Base-by-base conservation (phyloP, 148 eudicot species). In the Rhododendron ovatum region DNA sequence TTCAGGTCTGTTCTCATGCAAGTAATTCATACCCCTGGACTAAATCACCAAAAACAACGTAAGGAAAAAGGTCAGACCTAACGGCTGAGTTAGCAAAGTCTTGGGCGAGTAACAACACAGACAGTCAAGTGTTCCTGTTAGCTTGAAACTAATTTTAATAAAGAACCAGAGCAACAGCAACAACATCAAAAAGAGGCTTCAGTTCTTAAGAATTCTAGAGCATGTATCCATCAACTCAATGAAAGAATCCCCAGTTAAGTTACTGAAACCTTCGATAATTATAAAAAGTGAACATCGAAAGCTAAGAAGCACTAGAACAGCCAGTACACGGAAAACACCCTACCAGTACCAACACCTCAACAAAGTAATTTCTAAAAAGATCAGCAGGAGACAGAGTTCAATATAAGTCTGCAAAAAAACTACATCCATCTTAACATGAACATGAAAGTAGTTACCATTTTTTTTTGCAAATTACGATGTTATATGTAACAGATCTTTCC, bases 1-100 rank as follows among this genome's bases (percentile, higher is more conserved):
- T 87, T 89, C 95, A 43, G 99, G 98, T 85, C 89, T 95, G 83
- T 89, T 89, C 93, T 98, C 98, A 91, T 97, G 99, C 91, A 98
- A 88, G 91, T 98, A 98, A 89, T 92, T 98, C 97, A 94, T 84
- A 74, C 99, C 99, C 93, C 99, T 97, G 94, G 86, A 91, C n/a
- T 84, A 86, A 67, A 88, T n/a, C 37, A 87, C 30, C 78, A 82
- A 45, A 39, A 78, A 78, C 47, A 28, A 65, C 20, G 82, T 67
- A 50, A 86, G 88, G 14, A 77, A 47, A 33, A 41, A 18, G 3
- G 13, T 13, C 35, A 0, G 18, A 39, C 17, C 45, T 13, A 76
- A 57, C 9, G 4, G 14, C 51, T 37, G 47, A 53, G n/a, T 84
- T 14, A 55, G 61, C 28, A 69, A 17, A 33, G n/a, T 47, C 41